These are phyloP conservation scores for Pouteria glomerata DNA, from an alignment of 148 eudicot species.

Conservation along the genomic window DNA sequence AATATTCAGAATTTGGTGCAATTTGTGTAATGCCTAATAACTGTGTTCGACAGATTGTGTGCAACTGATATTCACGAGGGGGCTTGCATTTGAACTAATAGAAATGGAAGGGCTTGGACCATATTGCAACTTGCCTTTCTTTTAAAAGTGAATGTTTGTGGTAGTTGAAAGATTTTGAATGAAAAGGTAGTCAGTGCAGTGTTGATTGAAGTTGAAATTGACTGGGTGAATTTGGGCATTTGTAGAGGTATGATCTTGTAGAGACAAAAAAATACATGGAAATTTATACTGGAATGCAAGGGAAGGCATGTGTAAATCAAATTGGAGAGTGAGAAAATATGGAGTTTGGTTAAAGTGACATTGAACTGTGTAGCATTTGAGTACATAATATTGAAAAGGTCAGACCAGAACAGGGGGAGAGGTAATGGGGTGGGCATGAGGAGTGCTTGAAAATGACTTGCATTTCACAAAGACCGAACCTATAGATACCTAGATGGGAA, in stretches of 20 bases:
- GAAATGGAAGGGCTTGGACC: background rate
- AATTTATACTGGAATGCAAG: background rate
- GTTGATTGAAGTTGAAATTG: slow-evolving; percentile 2
- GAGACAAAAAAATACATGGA: background rate
- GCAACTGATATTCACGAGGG: background rate
- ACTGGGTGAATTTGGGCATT: background rate
- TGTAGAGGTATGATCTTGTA: background rate
- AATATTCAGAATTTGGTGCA: background rate
- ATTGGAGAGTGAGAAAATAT: no score
- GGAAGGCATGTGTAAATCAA: background rate
- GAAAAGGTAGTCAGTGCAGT: background rate
- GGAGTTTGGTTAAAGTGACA: background rate
- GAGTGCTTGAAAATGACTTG: slow-evolving; percentile 12
- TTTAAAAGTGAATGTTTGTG: background rate
- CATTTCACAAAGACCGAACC: background rate
- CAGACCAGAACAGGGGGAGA: background rate
- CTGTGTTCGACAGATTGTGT: background rate
- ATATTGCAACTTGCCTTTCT: background rate
- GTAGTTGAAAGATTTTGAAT: background rate
- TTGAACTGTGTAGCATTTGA: background rate
- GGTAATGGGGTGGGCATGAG: background rate
- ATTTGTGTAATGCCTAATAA: background rate
- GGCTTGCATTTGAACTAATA: background rate
- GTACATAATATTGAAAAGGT: background rate
- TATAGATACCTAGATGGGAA: background rate